phyloP scores from a whole-genome alignment of 345 rosid species.

The Brassica incana region DNA sequence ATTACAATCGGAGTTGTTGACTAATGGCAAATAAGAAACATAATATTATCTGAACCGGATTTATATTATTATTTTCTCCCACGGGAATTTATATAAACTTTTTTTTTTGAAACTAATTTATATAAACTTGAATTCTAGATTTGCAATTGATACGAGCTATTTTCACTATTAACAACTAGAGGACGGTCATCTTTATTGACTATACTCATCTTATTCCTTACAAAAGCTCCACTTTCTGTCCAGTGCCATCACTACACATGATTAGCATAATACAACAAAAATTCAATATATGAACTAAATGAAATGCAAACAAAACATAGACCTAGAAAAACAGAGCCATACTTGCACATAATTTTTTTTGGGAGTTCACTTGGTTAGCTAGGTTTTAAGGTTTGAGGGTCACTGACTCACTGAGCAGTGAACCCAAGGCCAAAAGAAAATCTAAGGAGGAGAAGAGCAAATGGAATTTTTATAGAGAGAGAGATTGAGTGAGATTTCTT shows the following conservation, averaged over 20 bases:
- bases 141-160: constrained; percentile 27
- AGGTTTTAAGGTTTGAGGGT: background rate
- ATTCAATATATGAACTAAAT: background rate
- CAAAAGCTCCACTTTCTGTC: constrained; percentile 11
- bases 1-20: background rate
- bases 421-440: background rate
- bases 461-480: constrained; percentile 25
- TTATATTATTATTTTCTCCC: constrained; percentile 1
- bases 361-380: constrained; percentile 4
- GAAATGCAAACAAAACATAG: background rate
- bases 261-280: background rate
- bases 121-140: constrained; percentile 16
- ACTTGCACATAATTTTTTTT: background rate
- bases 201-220: constrained; percentile 19
- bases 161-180: constrained; percentile 23
- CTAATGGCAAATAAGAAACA: background rate
- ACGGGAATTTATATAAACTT: background rate
- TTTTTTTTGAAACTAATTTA: background rate
- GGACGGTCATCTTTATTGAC: constrained; percentile 42
- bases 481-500: constrained; percentile 36
- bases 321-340: background rate
- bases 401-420: background rate
- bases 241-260: constrained; percentile 6
- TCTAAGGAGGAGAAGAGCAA: constrained; percentile 13
- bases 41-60: background rate